These are phyloP conservation scores for Pyrrhoderma lamaoense DNA, from an alignment of 1,284 basidiomycete genomes.

Conservation along the genomic window DNA sequence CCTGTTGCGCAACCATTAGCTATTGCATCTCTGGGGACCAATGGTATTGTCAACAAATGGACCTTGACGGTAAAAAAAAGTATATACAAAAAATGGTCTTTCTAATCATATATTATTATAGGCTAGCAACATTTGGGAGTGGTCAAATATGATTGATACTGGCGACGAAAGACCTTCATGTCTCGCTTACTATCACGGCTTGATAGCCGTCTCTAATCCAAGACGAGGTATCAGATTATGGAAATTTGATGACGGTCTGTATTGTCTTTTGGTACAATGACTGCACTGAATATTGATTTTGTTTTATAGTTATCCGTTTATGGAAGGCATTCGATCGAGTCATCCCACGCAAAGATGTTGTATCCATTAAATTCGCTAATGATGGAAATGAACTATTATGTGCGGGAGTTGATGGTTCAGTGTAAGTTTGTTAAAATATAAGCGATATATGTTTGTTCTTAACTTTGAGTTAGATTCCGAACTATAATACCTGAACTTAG, in stretches of 20 bases:
- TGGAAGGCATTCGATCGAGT: conserved; percentile 52
- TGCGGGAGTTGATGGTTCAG: conserved; percentile 57
- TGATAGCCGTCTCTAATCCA: conserved; percentile 56
- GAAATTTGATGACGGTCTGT: conserved; percentile 48
- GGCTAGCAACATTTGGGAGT: conserved; percentile 50
- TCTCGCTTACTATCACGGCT: conserved; percentile 47
- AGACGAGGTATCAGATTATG: conserved; percentile 54
- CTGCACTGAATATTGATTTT: not conserved
- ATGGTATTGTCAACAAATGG: conserved; percentile 55
- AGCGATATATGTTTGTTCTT: too few relatives aligned
- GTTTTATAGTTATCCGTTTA: conserved; percentile 31
- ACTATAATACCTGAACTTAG: conserved; percentile 47
- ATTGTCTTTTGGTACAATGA: not conserved
- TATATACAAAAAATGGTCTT: conserved; percentile 11
- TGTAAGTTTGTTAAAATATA: conserved; percentile 34
- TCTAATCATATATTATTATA: conserved; percentile 21
- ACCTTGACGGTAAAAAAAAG: conserved; percentile 37
- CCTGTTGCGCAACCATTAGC: conserved; percentile 18
- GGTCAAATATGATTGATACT: conserved; percentile 45
- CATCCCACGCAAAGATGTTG: conserved; percentile 53
- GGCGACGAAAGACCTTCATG: conserved; percentile 37
- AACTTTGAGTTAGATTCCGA: not conserved
- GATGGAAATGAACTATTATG: conserved; percentile 57
- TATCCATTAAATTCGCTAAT: conserved; percentile 51
- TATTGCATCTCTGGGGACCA: conserved; percentile 45